Evolutionary conservation across 2,329 filamentous ascomycete species (phyloP), one percentile per base, ranked within the genome.

Genomic region (Epichloe gansuensis): DNA sequence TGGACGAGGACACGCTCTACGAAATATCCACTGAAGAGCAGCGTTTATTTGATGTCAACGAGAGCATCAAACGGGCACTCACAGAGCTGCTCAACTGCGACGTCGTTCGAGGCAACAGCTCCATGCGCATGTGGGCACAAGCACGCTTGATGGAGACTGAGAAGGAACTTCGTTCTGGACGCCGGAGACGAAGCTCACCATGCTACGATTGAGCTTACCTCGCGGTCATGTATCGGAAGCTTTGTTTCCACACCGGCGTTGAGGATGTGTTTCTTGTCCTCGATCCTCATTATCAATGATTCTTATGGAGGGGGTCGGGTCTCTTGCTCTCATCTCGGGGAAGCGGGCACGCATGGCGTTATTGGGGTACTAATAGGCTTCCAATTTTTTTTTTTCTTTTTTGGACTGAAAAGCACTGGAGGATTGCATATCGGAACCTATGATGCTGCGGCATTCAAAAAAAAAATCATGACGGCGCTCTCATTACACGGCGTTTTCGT

Each of bases 81-180:
- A 82, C 78, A 5, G 78, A 81, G 62, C 71, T 82, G 13, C 72
- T 82, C 59, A 82, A 81, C 65, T 81, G 76, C 64, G 74, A 77
- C 25, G 66, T 72, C 39, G 75, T 80, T 15, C 74, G 77, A 42
- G 65, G 63, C 45, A 75, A 80, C 54, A 64, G 66, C 31, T 67
- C 70, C 1, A 74, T 78, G 60, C 75, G 78, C 47, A 77, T 72
- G 54, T 81, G 76, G 74, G 75, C 81, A 36, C 78, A 81, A 63
- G 71, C 73, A 21, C 69, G 77, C 13, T 67, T 82, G 27, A 74
- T 82, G 74, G 76, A 81, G 58, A 80, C 78, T 21, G 78, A 82
- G 60, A 74, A 75, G 59, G 77, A 81, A 58, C 64, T 81, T 51
- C 72, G 77, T 35, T 74, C 71, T 8, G 74, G 76, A 38, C 68